These are phyloP conservation scores for Fennellomyces sp. DNA, from an alignment of 371 early-diverging fungal genomes.

Conservation along the genomic window DNA sequence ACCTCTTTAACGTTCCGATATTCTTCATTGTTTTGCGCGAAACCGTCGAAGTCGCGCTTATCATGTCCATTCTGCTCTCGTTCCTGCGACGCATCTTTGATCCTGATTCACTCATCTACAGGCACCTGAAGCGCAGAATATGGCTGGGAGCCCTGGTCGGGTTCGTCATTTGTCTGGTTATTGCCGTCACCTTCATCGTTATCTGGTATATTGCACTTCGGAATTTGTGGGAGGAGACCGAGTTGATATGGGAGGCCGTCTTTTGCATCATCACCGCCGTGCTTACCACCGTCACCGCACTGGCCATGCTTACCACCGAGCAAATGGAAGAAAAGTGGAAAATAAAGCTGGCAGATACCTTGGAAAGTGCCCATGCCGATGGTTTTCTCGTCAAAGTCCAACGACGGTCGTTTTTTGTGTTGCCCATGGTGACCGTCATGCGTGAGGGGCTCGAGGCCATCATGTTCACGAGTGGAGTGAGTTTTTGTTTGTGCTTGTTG, in stretches of 20 bases:
- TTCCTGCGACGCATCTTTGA: conserved; percentile 67
- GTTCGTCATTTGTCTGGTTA: conserved; percentile 56
- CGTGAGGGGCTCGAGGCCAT: conserved; percentile 84
- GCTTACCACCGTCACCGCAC: conserved; percentile 71
- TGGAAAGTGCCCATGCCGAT: conserved; percentile 31
- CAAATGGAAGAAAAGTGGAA: conserved; percentile 76
- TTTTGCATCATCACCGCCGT: conserved; percentile 69
- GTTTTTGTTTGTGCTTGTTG: conserved; percentile 50
- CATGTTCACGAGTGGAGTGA: conserved; percentile 83
- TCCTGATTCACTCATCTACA: conserved; percentile 42
- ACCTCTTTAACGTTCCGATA: conserved; percentile 76
- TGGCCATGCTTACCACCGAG: conserved; percentile 74
- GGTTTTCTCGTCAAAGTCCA: conserved; percentile 23
- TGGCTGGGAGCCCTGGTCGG: conserved; percentile 67
- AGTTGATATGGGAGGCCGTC: conserved; percentile 79
- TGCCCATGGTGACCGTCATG: conserved; percentile 80
- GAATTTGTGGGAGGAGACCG: conserved; percentile 63
- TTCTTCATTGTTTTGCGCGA: conserved; percentile 88
- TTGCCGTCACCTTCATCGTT: conserved; percentile 74
- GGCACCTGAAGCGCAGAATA: conserved; percentile 62
- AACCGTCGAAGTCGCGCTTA: conserved; percentile 74
- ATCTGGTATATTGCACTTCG: conserved; percentile 58
- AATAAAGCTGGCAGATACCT: conserved; percentile 54
- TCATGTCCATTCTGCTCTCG: conserved; percentile 78
- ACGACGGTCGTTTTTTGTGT: conserved; percentile 68